Evolutionary conservation across 192 early-diverging fungal species (phyloP).

Genomic region (Backusella luteola): DNA sequence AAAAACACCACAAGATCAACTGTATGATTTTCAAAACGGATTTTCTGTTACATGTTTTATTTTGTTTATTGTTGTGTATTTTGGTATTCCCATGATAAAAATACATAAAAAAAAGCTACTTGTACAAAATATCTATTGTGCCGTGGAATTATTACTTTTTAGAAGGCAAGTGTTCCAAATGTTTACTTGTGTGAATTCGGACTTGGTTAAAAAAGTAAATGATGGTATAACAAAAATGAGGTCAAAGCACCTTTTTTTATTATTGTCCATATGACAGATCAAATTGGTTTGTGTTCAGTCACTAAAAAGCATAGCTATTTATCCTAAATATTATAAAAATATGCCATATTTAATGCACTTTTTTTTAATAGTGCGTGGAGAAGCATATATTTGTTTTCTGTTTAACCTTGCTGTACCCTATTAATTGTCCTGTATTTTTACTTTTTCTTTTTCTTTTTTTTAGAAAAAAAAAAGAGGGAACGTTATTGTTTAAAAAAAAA

Average conservation of each 20-base stretch:
- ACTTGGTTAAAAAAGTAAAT: slow-evolving; percentile 1
- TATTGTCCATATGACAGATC: not conserved
- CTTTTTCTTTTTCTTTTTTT: not conserved
- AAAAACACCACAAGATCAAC: not conserved
- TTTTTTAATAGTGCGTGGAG: not conserved
- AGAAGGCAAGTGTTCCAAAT: not conserved
- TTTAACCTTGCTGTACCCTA: not conserved
- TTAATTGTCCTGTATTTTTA: not conserved
- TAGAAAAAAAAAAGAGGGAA: not conserved
- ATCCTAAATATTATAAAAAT: not conserved
- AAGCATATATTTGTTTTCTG: too few species aligned
- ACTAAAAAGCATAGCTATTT: not conserved
- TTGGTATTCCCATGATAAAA: not conserved
- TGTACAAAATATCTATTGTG: not conserved
- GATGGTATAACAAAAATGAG: not conserved
- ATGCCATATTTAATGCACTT: not conserved
- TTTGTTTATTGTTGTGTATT: not conserved
- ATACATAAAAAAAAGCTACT: not conserved
- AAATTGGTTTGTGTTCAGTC: not conserved
- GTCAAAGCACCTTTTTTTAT: not conserved
- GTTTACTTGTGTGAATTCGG: not conserved
- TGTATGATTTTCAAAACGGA: not conserved
- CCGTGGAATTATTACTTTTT: slow-evolving; percentile 3
- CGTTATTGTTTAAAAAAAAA: not conserved
- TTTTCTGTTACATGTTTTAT: not conserved